These are phyloP conservation scores for Penicillium sp. DNA, from an alignment of 2,329 filamentous ascomycete species.

Conservation along the genomic window DNA sequence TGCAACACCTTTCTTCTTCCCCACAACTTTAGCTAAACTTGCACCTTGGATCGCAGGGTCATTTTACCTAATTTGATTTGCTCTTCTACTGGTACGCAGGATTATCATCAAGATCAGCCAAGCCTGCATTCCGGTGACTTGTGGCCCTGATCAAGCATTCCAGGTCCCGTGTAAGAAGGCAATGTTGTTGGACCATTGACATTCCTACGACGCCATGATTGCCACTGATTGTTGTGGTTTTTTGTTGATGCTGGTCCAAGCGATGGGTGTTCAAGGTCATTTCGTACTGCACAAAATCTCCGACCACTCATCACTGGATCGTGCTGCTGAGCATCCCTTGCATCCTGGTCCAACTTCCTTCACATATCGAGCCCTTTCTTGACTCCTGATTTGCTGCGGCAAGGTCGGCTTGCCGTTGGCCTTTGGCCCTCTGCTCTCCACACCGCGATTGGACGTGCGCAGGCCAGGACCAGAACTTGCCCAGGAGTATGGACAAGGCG, in stretches of 20 bases:
- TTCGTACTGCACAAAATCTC: slow-evolving; percentile 34
- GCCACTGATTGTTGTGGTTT: slow-evolving; percentile 29
- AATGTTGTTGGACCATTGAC: slow-evolving; percentile 27
- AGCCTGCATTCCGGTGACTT: slow-evolving; percentile 37
- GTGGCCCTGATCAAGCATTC: slow-evolving; percentile 33
- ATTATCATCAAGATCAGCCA: slow-evolving; percentile 13
- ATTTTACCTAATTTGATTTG: slow-evolving; percentile 17
- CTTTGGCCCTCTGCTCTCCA: slow-evolving; percentile 30
- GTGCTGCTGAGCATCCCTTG: slow-evolving; percentile 38
- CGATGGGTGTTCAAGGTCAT: slow-evolving; percentile 18
- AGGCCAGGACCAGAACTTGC: slow-evolving; percentile 28
- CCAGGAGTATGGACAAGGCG: slow-evolving; percentile 35
- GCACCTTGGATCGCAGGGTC: slow-evolving; percentile 11
- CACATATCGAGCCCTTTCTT: slow-evolving; percentile 34
- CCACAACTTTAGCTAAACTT: slow-evolving; percentile 13
- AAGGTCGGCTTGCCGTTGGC: slow-evolving; percentile 31
- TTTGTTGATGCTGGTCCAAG: slow-evolving; percentile 25
- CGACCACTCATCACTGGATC: slow-evolving; percentile 38
- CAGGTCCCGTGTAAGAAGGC: slow-evolving; percentile 18
- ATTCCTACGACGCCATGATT: slow-evolving; percentile 34
- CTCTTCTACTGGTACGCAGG: slow-evolving; percentile 18
- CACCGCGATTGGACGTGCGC: slow-evolving; percentile 33
- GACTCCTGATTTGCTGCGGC: slow-evolving; percentile 40
- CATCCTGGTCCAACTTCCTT: slow-evolving; percentile 28
- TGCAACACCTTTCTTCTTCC: slow-evolving; percentile 14